Evolutionary conservation across 139 green algal species (phyloP).

Genomic region (Astrephomene gubernaculifera): DNA sequence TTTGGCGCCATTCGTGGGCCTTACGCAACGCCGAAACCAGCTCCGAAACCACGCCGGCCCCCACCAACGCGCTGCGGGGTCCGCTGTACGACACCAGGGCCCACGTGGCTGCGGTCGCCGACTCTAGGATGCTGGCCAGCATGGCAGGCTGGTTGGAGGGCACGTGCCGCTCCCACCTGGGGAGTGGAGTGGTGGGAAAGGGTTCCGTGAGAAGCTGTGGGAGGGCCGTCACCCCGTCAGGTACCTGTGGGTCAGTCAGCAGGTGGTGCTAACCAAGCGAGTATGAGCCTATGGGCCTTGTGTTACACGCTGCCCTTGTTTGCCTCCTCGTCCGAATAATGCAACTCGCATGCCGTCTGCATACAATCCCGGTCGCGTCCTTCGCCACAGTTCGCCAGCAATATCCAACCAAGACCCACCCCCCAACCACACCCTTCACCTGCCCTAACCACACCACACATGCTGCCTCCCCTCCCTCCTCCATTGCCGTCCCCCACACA

Average conservation of each 20-base stretch:
- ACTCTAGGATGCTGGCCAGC: slow-evolving; percentile 29
- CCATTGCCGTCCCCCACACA: not conserved
- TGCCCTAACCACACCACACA: not conserved
- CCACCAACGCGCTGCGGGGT: slow-evolving; percentile 23
- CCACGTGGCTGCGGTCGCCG: slow-evolving; percentile 35
- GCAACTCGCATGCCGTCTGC: too few relatives aligned
- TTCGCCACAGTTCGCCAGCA: too few relatives aligned
- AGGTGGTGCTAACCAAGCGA: too few relatives aligned
- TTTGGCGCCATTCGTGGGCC: not conserved
- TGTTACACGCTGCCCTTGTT: too few relatives aligned
- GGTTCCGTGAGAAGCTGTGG: too few relatives aligned
- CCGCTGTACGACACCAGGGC: slow-evolving; percentile 20
- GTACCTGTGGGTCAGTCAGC: too few relatives aligned
- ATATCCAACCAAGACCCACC: too few relatives aligned
- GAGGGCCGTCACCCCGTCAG: too few relatives aligned
- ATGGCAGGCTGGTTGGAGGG: not conserved
- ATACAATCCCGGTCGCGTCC: too few relatives aligned
- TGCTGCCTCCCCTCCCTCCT: not conserved
- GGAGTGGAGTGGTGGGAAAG: too few relatives aligned
- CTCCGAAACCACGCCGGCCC: slow-evolving; percentile 21
- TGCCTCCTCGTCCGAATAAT: too few relatives aligned
- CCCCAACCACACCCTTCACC: not conserved
- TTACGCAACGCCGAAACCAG: not conserved
- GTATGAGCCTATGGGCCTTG: too few relatives aligned
- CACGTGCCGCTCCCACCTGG: slow-evolving; percentile 36